Base-by-base conservation (phyloP, 495 filamentous ascomycete species). In the Bacidia gigantensis region DNA sequence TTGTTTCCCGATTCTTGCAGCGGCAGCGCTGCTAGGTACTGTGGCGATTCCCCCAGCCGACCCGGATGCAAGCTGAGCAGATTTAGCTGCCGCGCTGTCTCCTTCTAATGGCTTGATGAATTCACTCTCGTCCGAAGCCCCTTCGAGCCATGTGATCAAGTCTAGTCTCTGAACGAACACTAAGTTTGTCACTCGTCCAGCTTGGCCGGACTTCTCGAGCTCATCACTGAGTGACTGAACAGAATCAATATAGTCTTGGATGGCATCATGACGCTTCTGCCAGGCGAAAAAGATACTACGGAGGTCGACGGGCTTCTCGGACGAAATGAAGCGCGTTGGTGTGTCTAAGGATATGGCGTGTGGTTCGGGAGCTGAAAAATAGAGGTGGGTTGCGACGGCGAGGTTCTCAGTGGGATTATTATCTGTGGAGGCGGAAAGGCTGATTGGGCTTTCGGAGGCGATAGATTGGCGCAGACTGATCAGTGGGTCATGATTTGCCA, bases 241-340 rank as follows among this genome's bases (percentile, higher is more conserved):
- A 5, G 82, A 80, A 43, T 82, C 77, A 65, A 96, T 89, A 72
- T 97, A 97, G 53, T 89, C 87, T 9, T 83, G 81, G 61, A 94
- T 87, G 35, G 82, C 76, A 53, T 80, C 77, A 71, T 96, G 89
- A 64, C 86, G 86, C 64, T 95, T 90, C 63, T 83, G 74, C 84
- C 86, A 99, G 48, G 87, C 86, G 56, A 96, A 93, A 68, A 87
- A 95, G 69, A 97, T 88, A 67, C 82, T 86, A 65, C 92, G 87
- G 38, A 99, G 76, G 64, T 95, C 86, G 56, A 96, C 81, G 1
- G 85, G 73, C 41, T 80, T 78, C 45, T 79, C 74, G 32, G 77
- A 76, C 14, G 82, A 82, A 46, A 82, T 71, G 72, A 97, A 96
- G 55, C 92, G 87, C 40, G 93, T 97, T 11, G 80, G 74, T 10